Conservation (phyloP, 306 rosid genomes). For the Cucurbita argyrosperma region DNA sequence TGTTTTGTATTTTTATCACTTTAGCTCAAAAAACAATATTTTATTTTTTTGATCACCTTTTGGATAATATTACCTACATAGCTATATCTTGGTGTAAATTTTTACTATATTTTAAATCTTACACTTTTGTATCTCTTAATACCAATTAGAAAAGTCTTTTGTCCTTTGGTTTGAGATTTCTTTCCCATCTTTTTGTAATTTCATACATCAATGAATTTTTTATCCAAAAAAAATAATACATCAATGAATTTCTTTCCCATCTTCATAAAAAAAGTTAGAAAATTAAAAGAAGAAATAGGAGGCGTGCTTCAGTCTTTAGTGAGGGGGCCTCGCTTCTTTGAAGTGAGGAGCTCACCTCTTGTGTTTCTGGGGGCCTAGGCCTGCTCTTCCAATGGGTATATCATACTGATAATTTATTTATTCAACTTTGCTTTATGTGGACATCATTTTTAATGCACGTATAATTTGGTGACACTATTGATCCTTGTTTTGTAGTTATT, state of each 20-base stretch:
- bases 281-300: neutral
- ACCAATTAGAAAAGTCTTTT: neutral
- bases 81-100: neutral
- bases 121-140: neutral
- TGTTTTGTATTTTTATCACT: neutral
- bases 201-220: neutral
- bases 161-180: neutral
- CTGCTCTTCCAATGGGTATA: neutral
- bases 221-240: neutral
- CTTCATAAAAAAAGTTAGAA: neutral
- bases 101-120: neutral
- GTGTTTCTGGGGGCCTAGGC: neutral
- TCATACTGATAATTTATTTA: neutral
- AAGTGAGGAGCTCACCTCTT: neutral
- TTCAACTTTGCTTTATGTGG: neutral
- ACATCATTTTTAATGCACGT: neutral
- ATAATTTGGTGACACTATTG: neutral
- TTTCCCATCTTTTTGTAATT: neutral
- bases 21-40: neutral
- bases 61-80: neutral
- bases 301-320: too few relatives aligned
- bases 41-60: neutral
- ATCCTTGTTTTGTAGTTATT: conserved; percentile 44
- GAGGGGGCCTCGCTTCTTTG: neutral
- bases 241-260: neutral